phyloP scores from a whole-genome alignment of 139 green algal genomes.

The Picochlorum sp. region DNA sequence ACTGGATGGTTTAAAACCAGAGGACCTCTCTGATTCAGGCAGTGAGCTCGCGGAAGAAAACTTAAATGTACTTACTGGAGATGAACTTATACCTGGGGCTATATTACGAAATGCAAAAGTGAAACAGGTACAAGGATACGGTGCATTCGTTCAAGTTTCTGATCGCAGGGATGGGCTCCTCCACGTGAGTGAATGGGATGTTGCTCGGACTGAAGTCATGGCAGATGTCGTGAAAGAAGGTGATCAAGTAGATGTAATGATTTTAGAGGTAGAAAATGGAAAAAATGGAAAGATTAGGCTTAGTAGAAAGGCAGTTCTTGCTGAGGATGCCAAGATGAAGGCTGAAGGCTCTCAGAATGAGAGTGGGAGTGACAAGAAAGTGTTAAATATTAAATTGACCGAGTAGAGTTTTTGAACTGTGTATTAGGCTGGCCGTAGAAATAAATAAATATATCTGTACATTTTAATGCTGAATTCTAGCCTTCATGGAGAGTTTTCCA shows the following conservation, averaged over 20 bases:
- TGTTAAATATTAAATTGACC: no score
- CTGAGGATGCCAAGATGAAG: not conserved
- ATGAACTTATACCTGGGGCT: not conserved
- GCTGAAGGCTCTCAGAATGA: not conserved
- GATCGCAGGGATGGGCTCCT: constrained; percentile 48
- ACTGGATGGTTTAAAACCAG: constrained; percentile 1
- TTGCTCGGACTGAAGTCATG: constrained; percentile 20
- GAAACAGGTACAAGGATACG: constrained; percentile 35
- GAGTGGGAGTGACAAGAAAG: not conserved
- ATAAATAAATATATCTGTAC: no score
- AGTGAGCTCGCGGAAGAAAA: not conserved
- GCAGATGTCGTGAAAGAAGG: constrained; percentile 44
- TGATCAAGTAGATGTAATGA: constrained; percentile 70
- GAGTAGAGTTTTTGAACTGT: no score
- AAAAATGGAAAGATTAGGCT: constrained; percentile 10
- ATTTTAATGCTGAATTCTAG: no score
- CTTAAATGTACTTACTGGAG: not conserved
- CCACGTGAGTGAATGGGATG: constrained; percentile 57
- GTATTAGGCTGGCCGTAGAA: no score
- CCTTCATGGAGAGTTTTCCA: not conserved
- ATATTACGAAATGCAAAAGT: constrained; percentile 21
- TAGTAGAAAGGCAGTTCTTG: constrained; percentile 4
- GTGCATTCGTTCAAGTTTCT: constrained; percentile 50
- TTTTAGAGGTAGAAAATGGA: constrained; percentile 34
- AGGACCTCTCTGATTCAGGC: not conserved